Evolutionary conservation across 2,329 filamentous ascomycete genomes (phyloP).

Genomic region (Mycosphaerella arachidis): DNA sequence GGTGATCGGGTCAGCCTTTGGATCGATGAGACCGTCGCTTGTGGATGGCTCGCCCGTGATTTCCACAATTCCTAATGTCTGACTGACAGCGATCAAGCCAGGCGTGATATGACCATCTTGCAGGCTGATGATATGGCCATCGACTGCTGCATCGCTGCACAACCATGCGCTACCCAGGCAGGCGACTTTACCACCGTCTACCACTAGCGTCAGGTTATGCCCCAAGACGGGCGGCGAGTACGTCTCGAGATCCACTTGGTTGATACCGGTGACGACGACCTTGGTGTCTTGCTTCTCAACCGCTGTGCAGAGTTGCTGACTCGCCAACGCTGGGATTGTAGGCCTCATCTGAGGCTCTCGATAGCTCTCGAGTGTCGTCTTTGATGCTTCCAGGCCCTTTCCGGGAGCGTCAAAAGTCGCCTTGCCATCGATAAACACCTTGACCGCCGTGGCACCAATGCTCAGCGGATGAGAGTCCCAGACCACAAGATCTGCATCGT

Average conservation of each 20-base stretch:
- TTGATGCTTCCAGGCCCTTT: no score
- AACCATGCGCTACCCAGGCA: not conserved
- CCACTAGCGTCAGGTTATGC: not conserved
- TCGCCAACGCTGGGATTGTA: no score
- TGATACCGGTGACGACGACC: not conserved
- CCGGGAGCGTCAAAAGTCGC: not conserved
- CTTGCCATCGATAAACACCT: constrained; percentile 3
- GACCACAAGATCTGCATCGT: not conserved
- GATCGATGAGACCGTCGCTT: constrained; percentile 1
- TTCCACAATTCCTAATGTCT: not conserved
- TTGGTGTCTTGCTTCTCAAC: not conserved
- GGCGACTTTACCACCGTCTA: not conserved
- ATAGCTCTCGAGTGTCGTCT: no score
- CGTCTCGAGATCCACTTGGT: not conserved
- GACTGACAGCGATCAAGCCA: not conserved
- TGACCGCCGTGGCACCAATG: not conserved
- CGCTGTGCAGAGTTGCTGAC: not conserved
- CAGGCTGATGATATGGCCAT: not conserved
- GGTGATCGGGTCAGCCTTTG: not conserved
- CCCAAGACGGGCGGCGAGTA: no score
- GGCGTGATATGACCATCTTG: not conserved
- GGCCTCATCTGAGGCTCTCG: no score
- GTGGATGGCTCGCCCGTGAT: constrained; percentile 3
- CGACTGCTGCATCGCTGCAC: not conserved
- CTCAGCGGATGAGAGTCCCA: constrained; percentile 2